Evolutionary conservation across 768 basidiomycete genomes (phyloP).

Genomic region (Artomyces pyxidatus): DNA sequence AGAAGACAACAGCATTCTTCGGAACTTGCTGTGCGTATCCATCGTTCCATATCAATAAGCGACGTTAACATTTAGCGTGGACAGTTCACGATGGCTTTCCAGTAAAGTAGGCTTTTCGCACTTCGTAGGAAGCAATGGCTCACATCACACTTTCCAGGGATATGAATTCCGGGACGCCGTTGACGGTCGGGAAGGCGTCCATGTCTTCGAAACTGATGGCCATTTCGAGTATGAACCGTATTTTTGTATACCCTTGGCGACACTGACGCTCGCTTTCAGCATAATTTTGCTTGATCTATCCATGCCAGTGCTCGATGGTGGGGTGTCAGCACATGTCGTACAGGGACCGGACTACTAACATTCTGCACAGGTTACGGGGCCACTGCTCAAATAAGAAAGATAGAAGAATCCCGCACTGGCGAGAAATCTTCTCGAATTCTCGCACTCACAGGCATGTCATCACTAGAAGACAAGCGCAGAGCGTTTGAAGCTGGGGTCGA

Average conservation of each 20-base stretch:
- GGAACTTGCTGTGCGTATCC: slow-evolving; percentile 66
- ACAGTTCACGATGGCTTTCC: slow-evolving; percentile 57
- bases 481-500: slow-evolving; percentile 93
- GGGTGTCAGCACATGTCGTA: neutral
- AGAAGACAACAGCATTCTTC: slow-evolving; percentile 84
- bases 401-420: slow-evolving; percentile 39
- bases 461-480: slow-evolving; percentile 82
- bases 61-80: slow-evolving; percentile 10
- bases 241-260: neutral
- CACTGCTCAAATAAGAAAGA: slow-evolving; percentile 69
- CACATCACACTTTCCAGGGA: slow-evolving; percentile 32
- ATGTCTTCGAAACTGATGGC: slow-evolving; percentile 58
- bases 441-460: slow-evolving; percentile 90
- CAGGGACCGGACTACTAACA: neutral
- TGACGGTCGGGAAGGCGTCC: slow-evolving; percentile 82
- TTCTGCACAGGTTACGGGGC: slow-evolving; percentile 63
- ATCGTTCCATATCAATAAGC: slow-evolving; percentile 1
- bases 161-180: slow-evolving; percentile 72
- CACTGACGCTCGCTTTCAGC: slow-evolving; percentile 31
- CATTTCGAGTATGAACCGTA: slow-evolving; percentile 70
- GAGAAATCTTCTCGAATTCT: slow-evolving; percentile 47
- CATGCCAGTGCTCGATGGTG: slow-evolving; percentile 91
- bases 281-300: slow-evolving; percentile 84
- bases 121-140: neutral
- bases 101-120: slow-evolving; percentile 34